Conservation (phyloP, 495 filamentous ascomycete species). For the Poronia punctata region DNA sequence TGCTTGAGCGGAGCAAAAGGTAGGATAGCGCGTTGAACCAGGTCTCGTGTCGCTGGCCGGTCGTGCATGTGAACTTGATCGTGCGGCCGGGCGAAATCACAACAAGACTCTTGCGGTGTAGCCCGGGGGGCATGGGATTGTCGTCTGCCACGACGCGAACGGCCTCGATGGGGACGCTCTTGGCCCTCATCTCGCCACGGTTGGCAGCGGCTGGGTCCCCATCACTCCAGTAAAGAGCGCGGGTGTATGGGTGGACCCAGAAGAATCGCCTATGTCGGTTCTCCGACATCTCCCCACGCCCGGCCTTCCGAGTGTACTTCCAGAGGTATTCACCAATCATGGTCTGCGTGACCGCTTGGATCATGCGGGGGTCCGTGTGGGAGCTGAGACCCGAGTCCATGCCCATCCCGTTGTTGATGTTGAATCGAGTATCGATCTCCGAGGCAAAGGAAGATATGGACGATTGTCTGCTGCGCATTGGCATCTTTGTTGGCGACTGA, state of each 20-base stretch:
- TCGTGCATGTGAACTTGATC: conserved; percentile 89
- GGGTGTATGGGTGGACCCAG: conserved; percentile 98
- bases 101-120: conserved; percentile 87
- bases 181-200: conserved; percentile 72
- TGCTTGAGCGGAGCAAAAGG: conserved; percentile 66
- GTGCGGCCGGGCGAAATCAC: conserved; percentile 82
- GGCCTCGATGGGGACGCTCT: conserved; percentile 90
- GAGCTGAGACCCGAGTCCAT: conserved; percentile 53
- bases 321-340: conserved; percentile 99
- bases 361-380: conserved; percentile 91
- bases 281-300: conserved; percentile 74
- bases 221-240: conserved; percentile 95
- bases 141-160: conserved; percentile 93
- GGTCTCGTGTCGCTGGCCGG: conserved; percentile 88
- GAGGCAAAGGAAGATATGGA: conserved; percentile 94
- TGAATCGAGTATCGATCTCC: conserved; percentile 85
- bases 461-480: conserved; percentile 53
- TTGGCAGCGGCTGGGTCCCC: conserved; percentile 75
- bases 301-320: conserved; percentile 95
- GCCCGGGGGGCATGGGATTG: conserved; percentile 88
- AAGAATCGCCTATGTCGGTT: conserved; percentile 92
- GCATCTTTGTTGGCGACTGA: conserved; percentile 33
- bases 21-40: conserved; percentile 99
- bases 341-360: conserved; percentile 97
- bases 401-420: conserved; percentile 54